Evolutionary conservation across 106 monocot genomes (phyloP), one percentile per base, ranked within the genome.

Genomic region (Narthecium ossifragum): DNA sequence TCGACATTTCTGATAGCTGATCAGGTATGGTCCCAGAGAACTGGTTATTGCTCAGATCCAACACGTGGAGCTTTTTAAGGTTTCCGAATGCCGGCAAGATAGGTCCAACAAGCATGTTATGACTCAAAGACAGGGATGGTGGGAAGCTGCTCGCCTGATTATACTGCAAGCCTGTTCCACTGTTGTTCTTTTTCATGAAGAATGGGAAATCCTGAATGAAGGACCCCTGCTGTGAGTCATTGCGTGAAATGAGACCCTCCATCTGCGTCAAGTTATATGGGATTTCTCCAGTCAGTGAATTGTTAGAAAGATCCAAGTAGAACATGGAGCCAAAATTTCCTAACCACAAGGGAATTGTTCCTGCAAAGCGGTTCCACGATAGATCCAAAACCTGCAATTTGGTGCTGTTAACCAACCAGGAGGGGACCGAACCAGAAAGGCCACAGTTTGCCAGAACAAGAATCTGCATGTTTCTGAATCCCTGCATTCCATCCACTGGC

Each of bases 71-170:
- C 20, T 34, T 51, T 25, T 26, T 65, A 20, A 92, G 75, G n/a
- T 68, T 52, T 1, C 88, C 81, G 23, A 92, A 65, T 18, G 55
- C 74, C 2, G 72, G 57, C 51, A 57, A 67, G 21, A 92, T 78
- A 10, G 69, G 24, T 4, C 92, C 92, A 25, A 65, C 56, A n/a
- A 92, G 78, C 51, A 32, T 55, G 62, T 92, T 92, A 11, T 60
- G 26, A 26, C 66, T 56, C 26, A 92, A 68, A 58, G 77, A 60
- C 56, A 92, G 12, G 6, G 86, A 86, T 18, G 92, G 74, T 24
- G 80, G 83, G 29, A 92, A 84, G 75, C 79, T 81, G 78, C 55
- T 68, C 23, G 82, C 52, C 53, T 79, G 75, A 54, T 85, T 90
- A 27, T 90, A 90, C 39, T 82, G 75, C 41, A 78, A 48, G 0